Conservation (phyloP, 2,329 filamentous ascomycete genomes). For the Monosporascus sp. region DNA sequence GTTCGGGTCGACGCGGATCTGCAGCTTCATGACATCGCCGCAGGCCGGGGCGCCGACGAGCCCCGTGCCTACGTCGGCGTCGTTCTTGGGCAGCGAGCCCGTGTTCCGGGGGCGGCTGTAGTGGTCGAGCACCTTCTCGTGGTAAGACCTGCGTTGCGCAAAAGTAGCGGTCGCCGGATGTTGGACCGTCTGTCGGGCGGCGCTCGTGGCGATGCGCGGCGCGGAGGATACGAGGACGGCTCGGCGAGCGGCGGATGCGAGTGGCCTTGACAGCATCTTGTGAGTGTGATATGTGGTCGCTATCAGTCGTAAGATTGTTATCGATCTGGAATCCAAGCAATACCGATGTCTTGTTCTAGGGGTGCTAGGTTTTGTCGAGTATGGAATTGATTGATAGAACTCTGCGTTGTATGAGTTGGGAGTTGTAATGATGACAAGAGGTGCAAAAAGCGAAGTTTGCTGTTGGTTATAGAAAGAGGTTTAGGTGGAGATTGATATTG, state of each 20-base stretch:
- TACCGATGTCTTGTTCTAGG: no score
- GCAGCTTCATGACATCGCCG: conserved; percentile 90
- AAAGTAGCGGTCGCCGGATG: conserved; percentile 28
- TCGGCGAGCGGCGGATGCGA: conserved; percentile 33
- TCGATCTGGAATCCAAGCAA: no score
- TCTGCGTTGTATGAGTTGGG: not conserved
- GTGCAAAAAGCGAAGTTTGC: conserved; percentile 1
- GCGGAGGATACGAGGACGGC: conserved; percentile 36
- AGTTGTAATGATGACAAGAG: not conserved
- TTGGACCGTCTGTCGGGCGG: conserved; percentile 35
- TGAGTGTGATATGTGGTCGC: conserved; percentile 1
- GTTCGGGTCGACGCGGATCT: conserved; percentile 74
- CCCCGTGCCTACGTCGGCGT: conserved; percentile 66
- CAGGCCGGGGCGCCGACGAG: conserved; percentile 85
- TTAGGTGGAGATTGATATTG: not conserved
- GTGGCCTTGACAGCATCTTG: conserved; percentile 45
- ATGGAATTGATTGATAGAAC: not conserved
- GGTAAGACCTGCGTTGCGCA: conserved; percentile 39
- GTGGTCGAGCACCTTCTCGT: conserved; percentile 69
- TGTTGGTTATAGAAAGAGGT: conserved; percentile 1
- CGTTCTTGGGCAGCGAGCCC: conserved; percentile 68
- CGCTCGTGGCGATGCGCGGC: conserved; percentile 32
- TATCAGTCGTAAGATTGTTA: no score
- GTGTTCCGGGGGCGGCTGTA: conserved; percentile 77
- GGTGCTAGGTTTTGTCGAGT: not conserved